Conservation (phyloP, 1,284 basidiomycete genomes). For the Trametes versicolor region DNA sequence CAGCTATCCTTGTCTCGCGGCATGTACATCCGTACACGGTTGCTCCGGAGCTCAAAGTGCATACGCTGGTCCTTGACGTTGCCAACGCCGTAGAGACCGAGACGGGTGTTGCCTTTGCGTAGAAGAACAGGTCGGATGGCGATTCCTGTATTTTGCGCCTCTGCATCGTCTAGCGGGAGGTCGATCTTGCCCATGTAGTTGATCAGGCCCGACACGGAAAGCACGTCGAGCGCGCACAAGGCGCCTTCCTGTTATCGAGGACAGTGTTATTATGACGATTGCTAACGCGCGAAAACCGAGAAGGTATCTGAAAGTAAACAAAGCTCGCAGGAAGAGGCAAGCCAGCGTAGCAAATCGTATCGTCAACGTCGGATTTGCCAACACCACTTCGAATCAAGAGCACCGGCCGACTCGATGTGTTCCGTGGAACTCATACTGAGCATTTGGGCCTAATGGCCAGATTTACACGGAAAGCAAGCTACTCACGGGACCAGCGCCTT, state of each 20-base stretch:
- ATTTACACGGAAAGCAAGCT: background rate
- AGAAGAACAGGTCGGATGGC: constrained; percentile 91
- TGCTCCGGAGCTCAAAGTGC: constrained; percentile 94
- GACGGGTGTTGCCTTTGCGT: constrained; percentile 86
- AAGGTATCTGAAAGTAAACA: too few relatives aligned
- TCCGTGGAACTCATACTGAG: too few relatives aligned
- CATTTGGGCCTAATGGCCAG: too few relatives aligned
- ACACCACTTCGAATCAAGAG: too few relatives aligned
- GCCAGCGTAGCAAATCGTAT: too few relatives aligned
- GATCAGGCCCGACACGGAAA: constrained; percentile 92
- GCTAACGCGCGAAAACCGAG: too few relatives aligned
- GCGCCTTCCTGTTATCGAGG: constrained; percentile 80
- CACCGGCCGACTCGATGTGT: too few relatives aligned
- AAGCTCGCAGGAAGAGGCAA: too few relatives aligned
- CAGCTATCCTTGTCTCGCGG: constrained; percentile 89
- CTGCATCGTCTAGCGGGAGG: constrained; percentile 69
- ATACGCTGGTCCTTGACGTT: constrained; percentile 97
- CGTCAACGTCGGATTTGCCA: too few relatives aligned
- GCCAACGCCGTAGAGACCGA: constrained; percentile 95
- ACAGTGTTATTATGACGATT: background rate
- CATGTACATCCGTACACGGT: constrained; percentile 96
- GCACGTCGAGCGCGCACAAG: constrained; percentile 93
- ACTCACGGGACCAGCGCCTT: constrained; percentile 88
- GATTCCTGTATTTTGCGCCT: constrained; percentile 79
- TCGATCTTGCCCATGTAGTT: constrained; percentile 98